These are phyloP conservation scores for Phycomyces nitens DNA, from an alignment of 192 early-diverging fungal genomes.

Conservation along the genomic window DNA sequence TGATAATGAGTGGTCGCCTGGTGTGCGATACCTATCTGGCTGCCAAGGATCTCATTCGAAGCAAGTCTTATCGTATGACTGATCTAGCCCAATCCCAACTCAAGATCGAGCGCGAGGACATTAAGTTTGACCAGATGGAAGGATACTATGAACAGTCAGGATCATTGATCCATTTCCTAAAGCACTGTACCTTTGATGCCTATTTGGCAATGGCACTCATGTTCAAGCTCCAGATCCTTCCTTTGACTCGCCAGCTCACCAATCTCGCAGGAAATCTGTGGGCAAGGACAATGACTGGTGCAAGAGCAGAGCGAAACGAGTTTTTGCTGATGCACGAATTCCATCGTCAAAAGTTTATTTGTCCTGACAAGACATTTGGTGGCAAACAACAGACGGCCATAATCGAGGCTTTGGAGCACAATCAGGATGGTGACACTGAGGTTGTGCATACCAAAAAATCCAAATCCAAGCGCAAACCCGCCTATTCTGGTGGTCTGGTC, in stretches of 20 bases:
- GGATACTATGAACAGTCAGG: slow-evolving; percentile 62
- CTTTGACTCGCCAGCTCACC: slow-evolving; percentile 90
- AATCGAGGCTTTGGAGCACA: slow-evolving; percentile 16
- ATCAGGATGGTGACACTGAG: slow-evolving; percentile 32
- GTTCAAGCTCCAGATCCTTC: slow-evolving; percentile 85
- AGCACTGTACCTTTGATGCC: slow-evolving; percentile 80
- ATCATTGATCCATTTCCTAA: slow-evolving; percentile 65
- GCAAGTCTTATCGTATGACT: slow-evolving; percentile 82
- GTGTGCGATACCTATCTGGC: slow-evolving; percentile 91
- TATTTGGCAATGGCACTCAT: slow-evolving; percentile 78
- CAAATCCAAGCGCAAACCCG: slow-evolving; percentile 68
- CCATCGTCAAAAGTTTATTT: slow-evolving; percentile 84
- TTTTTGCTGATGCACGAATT: slow-evolving; percentile 95
- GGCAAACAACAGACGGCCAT: slow-evolving; percentile 22
- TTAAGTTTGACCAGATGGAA: slow-evolving; percentile 77
- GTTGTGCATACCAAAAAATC: slow-evolving; percentile 34
- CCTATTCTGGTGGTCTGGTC: slow-evolving; percentile 90
- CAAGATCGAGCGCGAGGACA: slow-evolving; percentile 72
- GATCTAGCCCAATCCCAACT: slow-evolving; percentile 76
- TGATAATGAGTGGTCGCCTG: slow-evolving; percentile 79
- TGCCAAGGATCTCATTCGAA: slow-evolving; percentile 80
- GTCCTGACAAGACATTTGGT: slow-evolving; percentile 75
- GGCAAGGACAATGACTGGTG: slow-evolving; percentile 87
- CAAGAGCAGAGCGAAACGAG: slow-evolving; percentile 93
- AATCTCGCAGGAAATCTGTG: slow-evolving; percentile 92